Evolutionary conservation across 2,329 filamentous ascomycete species (phyloP).

Genomic region (Fusarium annulatum): DNA sequence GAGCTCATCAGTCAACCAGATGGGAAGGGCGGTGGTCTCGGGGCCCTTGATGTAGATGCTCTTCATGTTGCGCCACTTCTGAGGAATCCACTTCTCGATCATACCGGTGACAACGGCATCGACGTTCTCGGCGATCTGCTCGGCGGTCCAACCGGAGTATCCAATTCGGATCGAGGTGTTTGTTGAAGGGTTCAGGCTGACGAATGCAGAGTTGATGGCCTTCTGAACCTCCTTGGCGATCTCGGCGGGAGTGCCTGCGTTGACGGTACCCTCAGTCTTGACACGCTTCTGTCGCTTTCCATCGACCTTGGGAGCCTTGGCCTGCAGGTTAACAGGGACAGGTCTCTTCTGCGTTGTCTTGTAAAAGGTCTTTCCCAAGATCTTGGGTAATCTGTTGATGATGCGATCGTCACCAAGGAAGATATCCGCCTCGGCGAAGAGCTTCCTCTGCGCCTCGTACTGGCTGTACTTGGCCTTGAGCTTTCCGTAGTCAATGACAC

Average conservation of each 20-base stretch:
- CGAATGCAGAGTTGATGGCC: constrained; percentile 79
- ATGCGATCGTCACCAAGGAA: constrained; percentile 95
- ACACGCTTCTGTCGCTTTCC: constrained; percentile 67
- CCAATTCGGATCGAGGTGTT: constrained; percentile 86
- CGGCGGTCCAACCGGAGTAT: constrained; percentile 76
- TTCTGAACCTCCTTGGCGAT: constrained; percentile 85
- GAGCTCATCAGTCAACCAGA: constrained; percentile 93
- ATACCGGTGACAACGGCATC: constrained; percentile 75
- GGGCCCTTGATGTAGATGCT: constrained; percentile 91
- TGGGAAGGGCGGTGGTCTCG: constrained; percentile 87
- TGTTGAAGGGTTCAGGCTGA: constrained; percentile 81
- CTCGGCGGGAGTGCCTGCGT: constrained; percentile 67
- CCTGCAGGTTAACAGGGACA: constrained; percentile 79
- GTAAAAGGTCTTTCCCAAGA: constrained; percentile 94
- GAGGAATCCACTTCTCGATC: constrained; percentile 82
- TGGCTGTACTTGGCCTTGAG: constrained; percentile 84
- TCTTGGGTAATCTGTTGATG: constrained; percentile 75
- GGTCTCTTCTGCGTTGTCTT: constrained; percentile 85
- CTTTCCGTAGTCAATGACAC: constrained; percentile 85
- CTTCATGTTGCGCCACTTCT: constrained; percentile 88
- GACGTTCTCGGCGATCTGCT: constrained; percentile 85
- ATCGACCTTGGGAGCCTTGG: constrained; percentile 70
- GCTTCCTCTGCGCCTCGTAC: constrained; percentile 87
- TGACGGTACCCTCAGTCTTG: constrained; percentile 54
- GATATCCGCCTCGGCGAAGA: constrained; percentile 87